Base-by-base conservation (phyloP, 2,329 filamentous ascomycete species). In the Paramyrothecium roridum region DNA sequence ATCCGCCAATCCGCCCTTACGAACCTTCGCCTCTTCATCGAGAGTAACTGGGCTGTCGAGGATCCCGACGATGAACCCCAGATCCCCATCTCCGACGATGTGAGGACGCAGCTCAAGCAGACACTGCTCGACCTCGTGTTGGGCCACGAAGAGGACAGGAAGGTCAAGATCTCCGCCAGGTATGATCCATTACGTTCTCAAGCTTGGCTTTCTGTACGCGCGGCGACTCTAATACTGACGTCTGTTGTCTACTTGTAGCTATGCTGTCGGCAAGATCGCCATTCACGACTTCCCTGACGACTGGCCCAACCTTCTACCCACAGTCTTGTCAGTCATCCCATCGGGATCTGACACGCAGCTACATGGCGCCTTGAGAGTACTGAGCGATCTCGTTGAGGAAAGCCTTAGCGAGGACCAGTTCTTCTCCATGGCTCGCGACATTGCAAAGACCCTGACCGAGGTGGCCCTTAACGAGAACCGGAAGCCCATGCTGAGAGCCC, bases 321-420 rank as follows among this genome's bases (percentile, higher is more conserved):
- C 86, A 34, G 80, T 98, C 46, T 83, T 99, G 58, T 83, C 84
- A 47, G 81, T 93, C 52, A 90, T 98, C 65, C 84, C 88, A 53
- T 83, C 80, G 53, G 91, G 90, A 58, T 86, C 80, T 59, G 91
- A 96, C 65, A 77, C 80, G 49, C 92, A 96, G 69, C 78, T 97
- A 51, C 92, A 97, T 70, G 95, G 95, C 52, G 90, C 93, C 10
- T 79, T 99, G 57, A 90, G 89, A 69, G 92, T 98, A 22, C 83
- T 99, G 48, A 81, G 85, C 61, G 93, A 98, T 72, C 80, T 99
- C 48, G 90, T 99, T 23, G 93, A 98, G 59, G 93, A 96, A 67
- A 92, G 91, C 61, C 83, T 99, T 71, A 96, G 88, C 67, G 93
- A 98, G 69, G 90, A 92, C 58, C 93, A 97, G 64, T 99, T 99